These are phyloP conservation scores for Annulohypoxylon maeteangense DNA, from an alignment of 495 filamentous ascomycete genomes.

Conservation along the genomic window DNA sequence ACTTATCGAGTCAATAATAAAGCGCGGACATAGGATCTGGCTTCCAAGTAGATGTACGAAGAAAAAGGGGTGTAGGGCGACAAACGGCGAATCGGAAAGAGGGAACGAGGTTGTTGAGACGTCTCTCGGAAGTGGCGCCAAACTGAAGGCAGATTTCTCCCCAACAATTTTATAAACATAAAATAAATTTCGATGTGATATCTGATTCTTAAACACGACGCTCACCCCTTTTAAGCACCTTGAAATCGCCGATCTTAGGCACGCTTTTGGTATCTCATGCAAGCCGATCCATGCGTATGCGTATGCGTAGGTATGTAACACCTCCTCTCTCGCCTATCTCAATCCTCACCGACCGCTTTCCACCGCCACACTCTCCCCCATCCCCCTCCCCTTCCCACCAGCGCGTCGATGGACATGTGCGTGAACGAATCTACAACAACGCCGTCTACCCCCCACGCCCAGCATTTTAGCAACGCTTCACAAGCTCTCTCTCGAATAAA, in stretches of 20 bases:
- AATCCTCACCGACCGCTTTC: neutral
- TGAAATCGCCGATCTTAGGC: constrained; percentile 7
- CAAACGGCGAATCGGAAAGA: too few species aligned
- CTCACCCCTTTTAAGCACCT: constrained; percentile 6
- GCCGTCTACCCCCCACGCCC: neutral
- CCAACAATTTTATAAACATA: neutral
- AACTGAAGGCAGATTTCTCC: too few species aligned
- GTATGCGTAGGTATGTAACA: neutral
- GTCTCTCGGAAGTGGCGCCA: too few species aligned
- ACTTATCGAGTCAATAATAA: too few species aligned
- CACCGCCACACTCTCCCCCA: neutral
- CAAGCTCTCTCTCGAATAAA: neutral
- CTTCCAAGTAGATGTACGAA: too few species aligned
- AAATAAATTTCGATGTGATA: neutral
- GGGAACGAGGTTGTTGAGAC: too few species aligned
- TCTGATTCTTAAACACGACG: constrained; percentile 1
- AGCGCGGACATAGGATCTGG: too few species aligned
- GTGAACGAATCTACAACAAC: neutral
- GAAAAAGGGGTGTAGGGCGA: too few species aligned
- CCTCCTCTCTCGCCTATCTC: neutral
- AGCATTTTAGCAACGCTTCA: neutral
- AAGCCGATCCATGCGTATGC: constrained; percentile 24
- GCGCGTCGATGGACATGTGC: neutral
- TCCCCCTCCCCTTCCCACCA: neutral
- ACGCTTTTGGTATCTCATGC: constrained; percentile 43